Evolutionary conservation across 2,329 filamentous ascomycete genomes (phyloP).

Genomic region (Ploettnerulaceae sp.): DNA sequence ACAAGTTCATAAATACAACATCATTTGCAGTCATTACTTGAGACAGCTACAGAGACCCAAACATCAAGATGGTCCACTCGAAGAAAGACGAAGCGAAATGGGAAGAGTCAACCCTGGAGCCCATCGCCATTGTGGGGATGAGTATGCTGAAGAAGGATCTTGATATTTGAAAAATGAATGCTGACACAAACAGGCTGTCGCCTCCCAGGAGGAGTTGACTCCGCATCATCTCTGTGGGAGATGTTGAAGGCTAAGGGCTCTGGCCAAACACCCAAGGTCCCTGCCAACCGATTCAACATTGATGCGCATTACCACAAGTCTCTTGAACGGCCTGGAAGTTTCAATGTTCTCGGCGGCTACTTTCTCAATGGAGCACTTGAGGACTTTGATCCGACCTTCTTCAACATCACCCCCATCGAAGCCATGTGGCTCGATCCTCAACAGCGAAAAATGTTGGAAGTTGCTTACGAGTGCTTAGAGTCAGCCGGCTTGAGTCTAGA

Average conservation of each 20-base stretch:
- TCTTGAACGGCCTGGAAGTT: constrained; percentile 11
- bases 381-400: constrained; percentile 23
- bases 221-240: constrained; percentile 18
- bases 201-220: constrained; percentile 6
- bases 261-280: constrained; percentile 21
- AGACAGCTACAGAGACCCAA: too few species aligned
- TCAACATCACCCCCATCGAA: constrained; percentile 21
- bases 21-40: too few species aligned
- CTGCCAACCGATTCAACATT: constrained; percentile 16
- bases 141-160: constrained; percentile 16
- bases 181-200: too few species aligned
- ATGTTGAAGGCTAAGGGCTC: constrained; percentile 15
- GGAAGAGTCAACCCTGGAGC: too few species aligned
- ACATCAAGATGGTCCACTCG: too few species aligned
- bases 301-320: constrained; percentile 17
- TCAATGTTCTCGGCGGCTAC: constrained; percentile 17
- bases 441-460: constrained; percentile 29
- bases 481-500: constrained; percentile 23
- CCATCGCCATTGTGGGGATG: constrained; percentile 36
- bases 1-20: too few species aligned
- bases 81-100: too few species aligned
- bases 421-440: constrained; percentile 28
- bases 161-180: neutral
- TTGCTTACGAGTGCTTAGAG: constrained; percentile 30
- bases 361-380: constrained; percentile 28